Conservation (phyloP, 1,284 basidiomycete species). For the Sanghuangporus baumii region DNA sequence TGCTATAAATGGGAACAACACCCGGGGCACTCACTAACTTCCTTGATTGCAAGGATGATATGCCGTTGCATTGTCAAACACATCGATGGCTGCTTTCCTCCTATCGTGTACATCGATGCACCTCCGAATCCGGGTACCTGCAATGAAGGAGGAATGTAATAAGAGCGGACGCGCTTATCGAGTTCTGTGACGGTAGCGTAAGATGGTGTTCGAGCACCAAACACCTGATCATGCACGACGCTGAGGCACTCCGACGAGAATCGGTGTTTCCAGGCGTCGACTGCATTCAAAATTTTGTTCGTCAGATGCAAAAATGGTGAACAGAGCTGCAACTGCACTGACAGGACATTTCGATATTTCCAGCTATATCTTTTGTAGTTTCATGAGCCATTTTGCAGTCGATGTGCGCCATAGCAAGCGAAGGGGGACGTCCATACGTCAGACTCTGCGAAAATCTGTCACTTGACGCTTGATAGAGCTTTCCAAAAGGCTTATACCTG, state of each 20-base stretch:
- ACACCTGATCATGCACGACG: slow-evolving; percentile 59
- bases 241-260: slow-evolving; percentile 56
- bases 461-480: background rate
- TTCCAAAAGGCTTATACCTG: slow-evolving; percentile 38
- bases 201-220: slow-evolving; percentile 52
- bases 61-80: slow-evolving; percentile 61
- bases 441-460: slow-evolving; percentile 41
- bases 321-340: slow-evolving; percentile 25
- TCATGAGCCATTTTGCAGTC: slow-evolving; percentile 55
- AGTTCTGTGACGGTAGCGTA: slow-evolving; percentile 58
- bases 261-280: slow-evolving; percentile 59
- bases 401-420: slow-evolving; percentile 53
- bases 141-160: slow-evolving; percentile 54
- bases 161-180: slow-evolving; percentile 58
- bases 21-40: slow-evolving; percentile 47
- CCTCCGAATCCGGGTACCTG: slow-evolving; percentile 60
- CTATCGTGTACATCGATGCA: slow-evolving; percentile 27
- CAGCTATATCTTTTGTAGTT: slow-evolving; percentile 39
- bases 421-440: slow-evolving; percentile 66
- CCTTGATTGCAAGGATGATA: slow-evolving; percentile 55
- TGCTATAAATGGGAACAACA: background rate
- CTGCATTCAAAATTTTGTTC: slow-evolving; percentile 28
- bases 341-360: slow-evolving; percentile 64
- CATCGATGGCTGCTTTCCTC: slow-evolving; percentile 42
- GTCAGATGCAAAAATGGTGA: background rate